A percentile compares a stretch with the other conserved stretches of the same genome.
Evolutionary conservation across 176 grass and related monocot genomes (phyloP).

Genomic region (Avena sativa): DNA sequence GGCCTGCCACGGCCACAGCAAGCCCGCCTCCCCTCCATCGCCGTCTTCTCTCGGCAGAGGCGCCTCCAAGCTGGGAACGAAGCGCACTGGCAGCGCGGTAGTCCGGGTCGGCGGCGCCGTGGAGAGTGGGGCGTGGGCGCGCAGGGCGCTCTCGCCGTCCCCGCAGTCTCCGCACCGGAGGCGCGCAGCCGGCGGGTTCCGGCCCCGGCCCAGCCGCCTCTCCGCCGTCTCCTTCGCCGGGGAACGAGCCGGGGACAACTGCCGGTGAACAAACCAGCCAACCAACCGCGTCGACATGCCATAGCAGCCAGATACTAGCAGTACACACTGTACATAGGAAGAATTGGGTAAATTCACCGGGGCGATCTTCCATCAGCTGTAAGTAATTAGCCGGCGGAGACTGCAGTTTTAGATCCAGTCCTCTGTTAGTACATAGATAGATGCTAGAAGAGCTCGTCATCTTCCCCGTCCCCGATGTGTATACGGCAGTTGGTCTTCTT

Average conservation of each 20-base stretch:
- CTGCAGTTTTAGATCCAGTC: too few relatives aligned
- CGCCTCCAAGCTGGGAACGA: too few relatives aligned
- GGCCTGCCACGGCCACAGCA: too few relatives aligned
- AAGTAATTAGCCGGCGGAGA: neutral
- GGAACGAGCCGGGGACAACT: conserved; percentile 39
- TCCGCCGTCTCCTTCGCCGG: conserved; percentile 58
- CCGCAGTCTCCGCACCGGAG: conserved; percentile 55
- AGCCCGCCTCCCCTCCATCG: too few relatives aligned
- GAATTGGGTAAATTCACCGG: neutral
- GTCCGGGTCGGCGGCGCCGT: conserved; percentile 51
- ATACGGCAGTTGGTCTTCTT: too few relatives aligned
- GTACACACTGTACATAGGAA: neutral
- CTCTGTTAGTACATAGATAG: too few relatives aligned
- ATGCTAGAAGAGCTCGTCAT: too few relatives aligned
- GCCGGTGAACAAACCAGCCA: neutral
- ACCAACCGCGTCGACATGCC: conserved; percentile 31
- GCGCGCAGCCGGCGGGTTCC: conserved; percentile 36
- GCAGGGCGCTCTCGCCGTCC: conserved; percentile 56
- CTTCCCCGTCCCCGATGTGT: too few relatives aligned
- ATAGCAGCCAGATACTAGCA: neutral
- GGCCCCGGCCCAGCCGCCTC: conserved; percentile 50
- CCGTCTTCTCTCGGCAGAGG: too few relatives aligned
- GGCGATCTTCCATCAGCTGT: neutral
- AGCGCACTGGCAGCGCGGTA: conserved; percentile 51
- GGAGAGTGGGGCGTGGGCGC: conserved; percentile 53